Base-by-base conservation (phyloP, 179 eudicot genomes). In the Amaranthus tricolor region DNA sequence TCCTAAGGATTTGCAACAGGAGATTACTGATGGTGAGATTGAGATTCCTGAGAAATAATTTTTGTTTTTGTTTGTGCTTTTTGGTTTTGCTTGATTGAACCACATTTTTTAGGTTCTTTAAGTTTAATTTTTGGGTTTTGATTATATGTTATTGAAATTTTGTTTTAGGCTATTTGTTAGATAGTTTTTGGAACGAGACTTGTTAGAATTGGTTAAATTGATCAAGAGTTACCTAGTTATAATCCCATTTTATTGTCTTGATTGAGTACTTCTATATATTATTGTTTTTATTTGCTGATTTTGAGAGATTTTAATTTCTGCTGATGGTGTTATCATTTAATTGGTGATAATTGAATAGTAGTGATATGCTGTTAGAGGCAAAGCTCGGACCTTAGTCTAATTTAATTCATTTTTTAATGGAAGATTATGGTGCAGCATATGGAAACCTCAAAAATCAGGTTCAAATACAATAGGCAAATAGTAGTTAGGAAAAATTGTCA, bases 1-100 rank as follows among this genome's bases (percentile, higher is more conserved):
- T 72, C 97, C 97, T 7, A 92, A 92, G 85, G 95, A 86, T 73
- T 73, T 92, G 83, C 97, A 92, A 84, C 74, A 80, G 76, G 97
- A 92, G 88, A 86, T 92, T 66, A 44, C 74, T 6, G 89, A 87
- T 59, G 96, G 88, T 5, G 97, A 90, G 16, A 93, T 92, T 6
- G 97, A 92, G 79, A 76, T 92, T 49, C 93, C 96, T 2, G 83
- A 67, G 71, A 88, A 87, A 62, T 88, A 74, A 49, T 62, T 40
- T 51, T 63, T 15, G 24, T 9, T 10, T 19, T 60, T 59, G 9
- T 9, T 55, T n/a, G 5, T 47, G 12, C 14, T 48, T 49, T 48
- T 48, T 9, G 1, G 16, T 24, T 66, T 9, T 58, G 51, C 44
- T 20, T 5, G 14, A 44, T 12, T 65, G 69, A 65, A 66, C 51